A percentile compares a stretch with the other conserved stretches of the same genome.
Conservation (phyloP, 768 basidiomycete genomes). For the Leccinum fibrillosum region DNA sequence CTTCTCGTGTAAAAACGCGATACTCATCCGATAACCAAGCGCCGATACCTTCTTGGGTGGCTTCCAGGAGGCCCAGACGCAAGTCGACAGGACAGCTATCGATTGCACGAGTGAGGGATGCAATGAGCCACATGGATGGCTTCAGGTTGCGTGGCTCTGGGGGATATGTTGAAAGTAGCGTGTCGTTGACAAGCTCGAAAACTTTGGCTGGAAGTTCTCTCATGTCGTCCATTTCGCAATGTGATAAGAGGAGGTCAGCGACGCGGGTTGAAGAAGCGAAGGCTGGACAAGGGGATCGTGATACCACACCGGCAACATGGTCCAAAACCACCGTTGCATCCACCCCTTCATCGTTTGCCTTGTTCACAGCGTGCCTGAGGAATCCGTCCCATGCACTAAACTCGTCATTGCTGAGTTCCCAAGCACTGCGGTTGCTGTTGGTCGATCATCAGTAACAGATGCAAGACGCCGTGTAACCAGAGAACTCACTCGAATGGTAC, state of each 20-base stretch:
- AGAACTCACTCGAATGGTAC: constrained; percentile 60
- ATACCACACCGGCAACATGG: constrained; percentile 48
- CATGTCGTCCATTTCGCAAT: constrained; percentile 48
- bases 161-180: constrained; percentile 62
- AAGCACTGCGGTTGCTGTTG: constrained; percentile 40
- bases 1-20: constrained; percentile 45
- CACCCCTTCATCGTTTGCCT: constrained; percentile 58
- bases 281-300: constrained; percentile 36
- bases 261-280: constrained; percentile 48
- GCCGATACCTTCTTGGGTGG: constrained; percentile 51
- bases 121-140: constrained; percentile 59
- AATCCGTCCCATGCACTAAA: constrained; percentile 58
- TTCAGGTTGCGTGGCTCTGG: constrained; percentile 53
- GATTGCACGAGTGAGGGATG: constrained; percentile 51
- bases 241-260: constrained; percentile 58
- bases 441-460: constrained; percentile 5
- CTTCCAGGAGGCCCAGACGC: constrained; percentile 42
- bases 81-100: constrained; percentile 54
- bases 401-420: constrained; percentile 55
- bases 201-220: constrained; percentile 52
- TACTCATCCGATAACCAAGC: constrained; percentile 66
- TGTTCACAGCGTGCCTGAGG: constrained; percentile 47
- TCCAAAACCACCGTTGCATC: constrained; percentile 55
- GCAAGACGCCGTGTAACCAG: neutral
- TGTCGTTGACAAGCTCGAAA: constrained; percentile 58